Conservation (phyloP, 495 filamentous ascomycete species). For the Lindgomyces ingoldianus region DNA sequence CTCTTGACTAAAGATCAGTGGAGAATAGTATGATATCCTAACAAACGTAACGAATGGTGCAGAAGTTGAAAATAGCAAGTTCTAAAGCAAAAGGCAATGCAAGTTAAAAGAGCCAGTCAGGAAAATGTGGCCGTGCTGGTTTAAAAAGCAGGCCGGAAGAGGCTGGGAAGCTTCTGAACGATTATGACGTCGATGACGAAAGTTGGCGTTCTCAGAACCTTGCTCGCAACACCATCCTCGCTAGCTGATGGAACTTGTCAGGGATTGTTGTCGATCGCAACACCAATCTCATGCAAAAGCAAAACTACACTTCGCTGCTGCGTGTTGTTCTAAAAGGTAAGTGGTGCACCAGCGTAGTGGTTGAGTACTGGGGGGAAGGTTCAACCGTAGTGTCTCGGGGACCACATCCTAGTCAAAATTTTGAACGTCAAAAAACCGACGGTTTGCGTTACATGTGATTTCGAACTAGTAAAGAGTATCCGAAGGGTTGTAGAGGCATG, state of each 20-base stretch:
- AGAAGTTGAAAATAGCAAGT: no score
- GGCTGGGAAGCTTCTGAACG: constrained; percentile 20
- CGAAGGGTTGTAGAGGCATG: neutral
- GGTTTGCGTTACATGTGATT: no score
- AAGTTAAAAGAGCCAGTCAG: neutral
- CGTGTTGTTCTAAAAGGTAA: neutral
- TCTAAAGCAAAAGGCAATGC: neutral
- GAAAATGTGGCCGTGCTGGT: constrained; percentile 22
- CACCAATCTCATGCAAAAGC: constrained; percentile 19
- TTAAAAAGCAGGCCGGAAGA: constrained; percentile 11
- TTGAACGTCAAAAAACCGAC: neutral
- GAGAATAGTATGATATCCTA: neutral
- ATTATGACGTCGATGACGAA: constrained; percentile 35
- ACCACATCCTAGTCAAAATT: neutral
- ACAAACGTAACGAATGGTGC: constrained; percentile 1
- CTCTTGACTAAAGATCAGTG: no score
- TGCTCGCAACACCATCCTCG: constrained; percentile 20
- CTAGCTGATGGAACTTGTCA: constrained; percentile 2
- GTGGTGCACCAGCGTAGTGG: no score
- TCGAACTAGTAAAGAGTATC: no score
- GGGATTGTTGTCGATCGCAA: constrained; percentile 17
- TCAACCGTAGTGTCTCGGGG: constrained; percentile 3
- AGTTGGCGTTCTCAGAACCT: neutral
- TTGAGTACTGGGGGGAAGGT: constrained; percentile 8
- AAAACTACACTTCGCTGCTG: neutral